These are phyloP conservation scores for Exophiala spinifera DNA, from an alignment of 2,329 filamentous ascomycete genomes.

Conservation along the genomic window DNA sequence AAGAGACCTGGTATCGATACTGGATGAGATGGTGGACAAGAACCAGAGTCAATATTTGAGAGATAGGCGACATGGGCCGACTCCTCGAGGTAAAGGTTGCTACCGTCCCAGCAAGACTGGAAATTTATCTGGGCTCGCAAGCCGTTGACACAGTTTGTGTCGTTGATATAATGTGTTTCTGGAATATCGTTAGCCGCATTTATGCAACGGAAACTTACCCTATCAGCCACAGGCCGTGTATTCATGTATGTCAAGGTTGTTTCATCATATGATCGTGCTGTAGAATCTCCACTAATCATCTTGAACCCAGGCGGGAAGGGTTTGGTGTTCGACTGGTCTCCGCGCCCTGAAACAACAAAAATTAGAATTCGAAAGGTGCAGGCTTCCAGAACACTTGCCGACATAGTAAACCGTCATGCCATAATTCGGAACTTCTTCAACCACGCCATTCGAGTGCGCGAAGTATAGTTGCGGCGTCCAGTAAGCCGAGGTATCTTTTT, in stretches of 20 bases:
- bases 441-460: conserved; percentile 59
- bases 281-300: conserved; percentile 77
- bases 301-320: conserved; percentile 75
- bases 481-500: conserved; percentile 81
- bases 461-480: conserved; percentile 83
- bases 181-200: conserved; percentile 54
- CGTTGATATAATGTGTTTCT: conserved; percentile 71
- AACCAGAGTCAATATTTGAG: conserved; percentile 69
- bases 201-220: conserved; percentile 85
- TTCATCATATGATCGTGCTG: conserved; percentile 43
- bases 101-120: conserved; percentile 83
- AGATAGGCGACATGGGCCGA: conserved; percentile 75
- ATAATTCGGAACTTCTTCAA: conserved; percentile 43
- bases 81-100: conserved; percentile 53
- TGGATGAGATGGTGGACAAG: conserved; percentile 68
- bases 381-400: conserved; percentile 28
- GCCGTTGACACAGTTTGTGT: conserved; percentile 72
- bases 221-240: conserved; percentile 62
- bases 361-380: conserved; percentile 33
- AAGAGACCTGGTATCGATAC: conserved; percentile 71
- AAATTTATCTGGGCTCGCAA: conserved; percentile 82
- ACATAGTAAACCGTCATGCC: conserved; percentile 38
- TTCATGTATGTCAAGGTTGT: conserved; percentile 30
- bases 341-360: conserved; percentile 34
- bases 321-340: conserved; percentile 54